Evolutionary conservation across 192 early-diverging fungal species (phyloP).

Genomic region (Mortierella claussenii): DNA sequence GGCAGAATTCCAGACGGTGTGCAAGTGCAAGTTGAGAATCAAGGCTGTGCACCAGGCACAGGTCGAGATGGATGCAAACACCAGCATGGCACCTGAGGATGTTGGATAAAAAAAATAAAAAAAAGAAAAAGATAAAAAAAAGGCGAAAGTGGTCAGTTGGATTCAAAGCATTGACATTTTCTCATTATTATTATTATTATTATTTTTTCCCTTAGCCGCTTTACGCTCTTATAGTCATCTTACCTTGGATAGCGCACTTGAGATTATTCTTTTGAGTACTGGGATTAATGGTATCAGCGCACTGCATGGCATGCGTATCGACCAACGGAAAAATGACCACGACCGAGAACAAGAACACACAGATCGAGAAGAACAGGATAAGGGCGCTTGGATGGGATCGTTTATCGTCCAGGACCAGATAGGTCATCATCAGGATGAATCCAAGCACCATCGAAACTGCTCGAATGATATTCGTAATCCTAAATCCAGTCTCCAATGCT

Average conservation of each 20-base stretch:
- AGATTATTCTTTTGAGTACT: constrained; percentile 60
- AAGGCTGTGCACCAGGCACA: constrained; percentile 59
- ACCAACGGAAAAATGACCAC: constrained; percentile 60
- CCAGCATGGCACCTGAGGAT: constrained; percentile 55
- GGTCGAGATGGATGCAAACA: constrained; percentile 59
- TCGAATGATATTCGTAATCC: constrained; percentile 57
- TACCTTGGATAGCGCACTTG: constrained; percentile 62
- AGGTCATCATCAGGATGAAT: constrained; percentile 58
- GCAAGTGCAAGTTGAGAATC: constrained; percentile 60
- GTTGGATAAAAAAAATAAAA: neutral
- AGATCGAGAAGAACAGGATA: constrained; percentile 57
- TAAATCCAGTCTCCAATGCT: constrained; percentile 52
- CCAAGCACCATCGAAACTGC: constrained; percentile 51
- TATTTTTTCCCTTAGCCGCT: neutral
- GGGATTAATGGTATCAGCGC: constrained; percentile 39
- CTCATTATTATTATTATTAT: neutral
- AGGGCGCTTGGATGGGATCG: constrained; percentile 58
- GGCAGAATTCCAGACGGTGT: constrained; percentile 67
- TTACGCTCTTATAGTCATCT: neutral
- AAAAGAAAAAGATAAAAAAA: too few relatives aligned
- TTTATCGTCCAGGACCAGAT: constrained; percentile 59
- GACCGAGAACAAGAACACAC: constrained; percentile 61
- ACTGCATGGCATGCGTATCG: constrained; percentile 56
- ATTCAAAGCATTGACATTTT: too few relatives aligned
- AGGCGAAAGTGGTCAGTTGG: too few relatives aligned